These are phyloP conservation scores for Cladobotryum mycophilum DNA, from an alignment of 2,329 filamentous ascomycete genomes.

Conservation along the genomic window DNA sequence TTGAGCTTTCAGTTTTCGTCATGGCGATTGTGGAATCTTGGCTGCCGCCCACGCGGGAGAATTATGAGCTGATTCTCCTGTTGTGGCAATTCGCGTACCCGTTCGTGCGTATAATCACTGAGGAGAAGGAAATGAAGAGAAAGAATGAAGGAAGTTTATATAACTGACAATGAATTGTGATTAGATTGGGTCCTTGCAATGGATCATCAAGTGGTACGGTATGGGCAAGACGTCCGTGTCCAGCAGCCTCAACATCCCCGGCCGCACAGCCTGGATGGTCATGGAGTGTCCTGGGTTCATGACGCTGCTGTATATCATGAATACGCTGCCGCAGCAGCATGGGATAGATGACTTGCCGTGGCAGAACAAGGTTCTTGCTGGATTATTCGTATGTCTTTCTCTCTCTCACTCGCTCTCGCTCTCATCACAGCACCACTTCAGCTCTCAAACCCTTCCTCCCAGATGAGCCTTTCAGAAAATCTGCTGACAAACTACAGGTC, in stretches of 20 bases:
- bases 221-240: constrained; percentile 84
- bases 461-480: constrained; percentile 8
- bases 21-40: constrained; percentile 48
- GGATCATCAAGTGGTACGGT: constrained; percentile 72
- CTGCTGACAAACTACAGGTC: constrained; percentile 36
- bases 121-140: too few relatives aligned
- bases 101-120: constrained; percentile 36
- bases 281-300: constrained; percentile 82
- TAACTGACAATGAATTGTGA: constrained; percentile 9
- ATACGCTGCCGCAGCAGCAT: constrained; percentile 53
- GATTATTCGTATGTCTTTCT: constrained; percentile 49
- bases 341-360: constrained; percentile 59
- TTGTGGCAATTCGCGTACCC: constrained; percentile 49
- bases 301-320: constrained; percentile 73
- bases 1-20: not conserved
- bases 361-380: constrained; percentile 71
- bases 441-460: too few relatives aligned
- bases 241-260: constrained; percentile 77
- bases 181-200: constrained; percentile 69
- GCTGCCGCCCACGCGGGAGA: constrained; percentile 52
- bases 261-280: constrained; percentile 76
- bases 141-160: constrained; percentile 4
- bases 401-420: not conserved
- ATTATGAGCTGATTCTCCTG: constrained; percentile 48
- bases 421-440: too few relatives aligned